These are phyloP conservation scores for Hypholoma fasciculare DNA, from an alignment of 768 basidiomycete species.

Conservation along the genomic window DNA sequence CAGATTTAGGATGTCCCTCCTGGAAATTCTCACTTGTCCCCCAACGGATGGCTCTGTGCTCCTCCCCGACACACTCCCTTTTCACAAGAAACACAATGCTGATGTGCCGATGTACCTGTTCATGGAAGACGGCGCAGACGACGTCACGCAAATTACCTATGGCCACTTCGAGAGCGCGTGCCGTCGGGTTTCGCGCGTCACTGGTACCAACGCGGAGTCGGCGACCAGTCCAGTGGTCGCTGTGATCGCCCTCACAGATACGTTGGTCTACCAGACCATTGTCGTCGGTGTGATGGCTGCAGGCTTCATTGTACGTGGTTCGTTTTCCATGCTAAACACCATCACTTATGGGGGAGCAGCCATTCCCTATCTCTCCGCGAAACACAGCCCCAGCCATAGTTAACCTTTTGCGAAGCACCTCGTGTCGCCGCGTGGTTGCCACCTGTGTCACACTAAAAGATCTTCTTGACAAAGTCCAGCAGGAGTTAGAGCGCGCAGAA, in stretches of 20 bases:
- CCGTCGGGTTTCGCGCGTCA: too few species aligned
- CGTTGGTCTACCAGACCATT: conserved; percentile 26
- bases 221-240: conserved; percentile 19
- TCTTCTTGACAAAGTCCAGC: conserved; percentile 8
- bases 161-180: too few species aligned
- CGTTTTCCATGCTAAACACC: neutral
- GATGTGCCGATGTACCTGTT: conserved; percentile 18
- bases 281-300: conserved; percentile 25
- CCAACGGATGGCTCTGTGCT: conserved; percentile 6
- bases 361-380: conserved; percentile 37
- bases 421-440: conserved; percentile 30
- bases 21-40: neutral
- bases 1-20: too few species aligned
- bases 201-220: too few species aligned
- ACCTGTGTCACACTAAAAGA: conserved; percentile 22
- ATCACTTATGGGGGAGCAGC: conserved; percentile 18
- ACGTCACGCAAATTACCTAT: neutral
- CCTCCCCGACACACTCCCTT: conserved; percentile 18
- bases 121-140: conserved; percentile 12
- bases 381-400: conserved; percentile 34
- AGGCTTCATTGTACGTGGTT: conserved; percentile 25
- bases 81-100: conserved; percentile 20
- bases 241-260: conserved; percentile 30
- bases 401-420: conserved; percentile 29
- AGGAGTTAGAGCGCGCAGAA: too few species aligned